Conservation (phyloP, 352 stramenopile genomes). For the Elongisporangium undulatum region DNA sequence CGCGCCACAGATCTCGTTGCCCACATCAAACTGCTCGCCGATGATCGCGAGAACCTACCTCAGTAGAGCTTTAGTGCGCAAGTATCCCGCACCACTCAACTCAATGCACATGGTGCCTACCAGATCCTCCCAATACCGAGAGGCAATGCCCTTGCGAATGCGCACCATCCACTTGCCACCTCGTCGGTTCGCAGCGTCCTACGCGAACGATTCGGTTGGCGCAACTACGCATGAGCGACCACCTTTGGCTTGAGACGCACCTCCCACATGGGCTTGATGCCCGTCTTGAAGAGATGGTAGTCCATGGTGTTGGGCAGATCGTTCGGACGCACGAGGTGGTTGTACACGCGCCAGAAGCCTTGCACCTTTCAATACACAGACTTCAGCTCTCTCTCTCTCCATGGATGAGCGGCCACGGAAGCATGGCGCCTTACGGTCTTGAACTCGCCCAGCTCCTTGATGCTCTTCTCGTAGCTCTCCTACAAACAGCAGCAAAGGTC, state of each 20-base stretch:
- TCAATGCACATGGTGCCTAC: constrained; percentile 17
- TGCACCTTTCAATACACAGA: constrained; percentile 51
- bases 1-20: constrained; percentile 90
- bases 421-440: constrained; percentile 61
- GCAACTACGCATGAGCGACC: not conserved
- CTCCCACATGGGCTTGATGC: constrained; percentile 94
- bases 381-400: not conserved
- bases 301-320: constrained; percentile 90
- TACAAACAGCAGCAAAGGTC: constrained; percentile 14
- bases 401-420: not conserved
- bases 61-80: too few species aligned
- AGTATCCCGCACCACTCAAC: too few species aligned
- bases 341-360: constrained; percentile 93
- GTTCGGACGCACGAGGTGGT: constrained; percentile 89
- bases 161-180: constrained; percentile 93
- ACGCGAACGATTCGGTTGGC: not conserved
- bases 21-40: constrained; percentile 93
- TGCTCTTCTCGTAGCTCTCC: constrained; percentile 93
- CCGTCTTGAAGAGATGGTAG: constrained; percentile 92
- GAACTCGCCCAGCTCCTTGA: constrained; percentile 91
- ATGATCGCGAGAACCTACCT: constrained; percentile 89
- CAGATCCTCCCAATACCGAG: constrained; percentile 91
- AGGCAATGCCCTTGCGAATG: constrained; percentile 89
- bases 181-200: constrained; percentile 85
- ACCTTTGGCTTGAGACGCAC: constrained; percentile 11